Conservation (phyloP, 345 rosid species). For the Pugionium dolabratum region DNA sequence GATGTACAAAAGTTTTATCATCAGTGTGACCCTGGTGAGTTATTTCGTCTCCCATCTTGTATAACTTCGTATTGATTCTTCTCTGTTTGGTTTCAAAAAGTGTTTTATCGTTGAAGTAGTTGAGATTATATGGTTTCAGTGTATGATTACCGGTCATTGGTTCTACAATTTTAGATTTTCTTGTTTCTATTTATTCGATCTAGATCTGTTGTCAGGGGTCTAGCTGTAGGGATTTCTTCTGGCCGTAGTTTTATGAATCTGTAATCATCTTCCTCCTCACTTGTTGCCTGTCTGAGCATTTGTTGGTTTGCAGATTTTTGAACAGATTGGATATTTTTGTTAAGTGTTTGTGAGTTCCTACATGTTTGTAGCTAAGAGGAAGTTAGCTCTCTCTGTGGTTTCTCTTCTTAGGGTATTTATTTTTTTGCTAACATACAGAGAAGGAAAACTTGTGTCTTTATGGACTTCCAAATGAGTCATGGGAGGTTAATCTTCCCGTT, state of each 20-base stretch:
- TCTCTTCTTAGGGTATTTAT: not conserved
- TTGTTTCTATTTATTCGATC: not conserved
- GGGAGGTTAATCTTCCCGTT: conserved; percentile 98
- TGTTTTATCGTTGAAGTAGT: not conserved
- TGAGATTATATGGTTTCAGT: conserved; percentile 15
- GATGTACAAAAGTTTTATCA: conserved; percentile 63
- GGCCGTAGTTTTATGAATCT: not conserved
- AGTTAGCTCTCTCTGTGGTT: conserved; percentile 12
- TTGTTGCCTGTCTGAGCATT: not conserved
- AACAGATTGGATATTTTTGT: not conserved
- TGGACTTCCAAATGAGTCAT: conserved; percentile 95
- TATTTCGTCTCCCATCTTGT: conserved; percentile 19
- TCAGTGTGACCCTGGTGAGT: conserved; percentile 76
- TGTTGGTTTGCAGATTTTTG: not conserved
- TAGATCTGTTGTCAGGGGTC: not conserved
- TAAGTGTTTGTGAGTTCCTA: not conserved
- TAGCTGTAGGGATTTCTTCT: not conserved
- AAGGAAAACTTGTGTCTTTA: conserved; percentile 94
- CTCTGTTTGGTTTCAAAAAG: not conserved
- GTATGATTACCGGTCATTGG: not conserved
- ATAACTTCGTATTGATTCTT: conserved; percentile 11
- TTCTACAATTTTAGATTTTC: not conserved
- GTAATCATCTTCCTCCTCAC: not conserved
- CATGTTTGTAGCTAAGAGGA: conserved; percentile 2
- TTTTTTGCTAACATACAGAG: conserved; percentile 46